Percentiles rank a stretch among this genome's conserved stretches.
Evolutionary conservation across 257 asterid genomes (phyloP).

Genomic region (Rehmannia glutinosa): DNA sequence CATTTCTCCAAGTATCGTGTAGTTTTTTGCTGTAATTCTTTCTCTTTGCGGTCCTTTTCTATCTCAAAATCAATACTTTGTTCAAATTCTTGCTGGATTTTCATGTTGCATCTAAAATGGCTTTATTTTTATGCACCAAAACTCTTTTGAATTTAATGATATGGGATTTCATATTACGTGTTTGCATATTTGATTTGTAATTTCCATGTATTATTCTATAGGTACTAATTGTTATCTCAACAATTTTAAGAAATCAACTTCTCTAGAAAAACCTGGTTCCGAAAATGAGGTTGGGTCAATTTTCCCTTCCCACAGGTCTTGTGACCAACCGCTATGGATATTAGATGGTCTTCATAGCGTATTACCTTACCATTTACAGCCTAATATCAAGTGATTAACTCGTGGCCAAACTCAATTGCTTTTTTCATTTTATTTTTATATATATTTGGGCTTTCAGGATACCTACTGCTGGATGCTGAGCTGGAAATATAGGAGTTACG

Average conservation of each 20-base stretch:
- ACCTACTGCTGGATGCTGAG: constrained; percentile 14
- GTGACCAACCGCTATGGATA: neutral
- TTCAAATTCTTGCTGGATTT: neutral
- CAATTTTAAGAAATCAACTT: neutral
- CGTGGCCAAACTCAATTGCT: neutral
- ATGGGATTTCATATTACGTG: too few relatives aligned
- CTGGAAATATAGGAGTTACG: neutral
- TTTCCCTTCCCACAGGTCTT: neutral
- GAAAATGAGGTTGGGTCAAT: neutral
- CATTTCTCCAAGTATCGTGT: too few relatives aligned
- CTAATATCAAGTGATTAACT: constrained; percentile 4
- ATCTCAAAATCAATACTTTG: too few relatives aligned
- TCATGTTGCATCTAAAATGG: neutral
- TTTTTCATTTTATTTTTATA: neutral
- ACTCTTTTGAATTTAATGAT: neutral
- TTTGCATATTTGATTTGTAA: too few relatives aligned
- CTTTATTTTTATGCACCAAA: neutral
- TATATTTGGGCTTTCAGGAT: constrained; percentile 5
- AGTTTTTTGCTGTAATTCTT: too few relatives aligned
- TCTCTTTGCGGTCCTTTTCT: too few relatives aligned
- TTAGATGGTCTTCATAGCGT: too few relatives aligned
- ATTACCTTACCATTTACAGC: neutral
- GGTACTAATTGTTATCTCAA: too few relatives aligned
- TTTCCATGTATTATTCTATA: too few relatives aligned
- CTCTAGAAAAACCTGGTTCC: neutral